Percentiles rank a stretch among this genome's conserved stretches.
Evolutionary conservation across 441 rosid species (phyloP).

Genomic region (Erodium trifolium): DNA sequence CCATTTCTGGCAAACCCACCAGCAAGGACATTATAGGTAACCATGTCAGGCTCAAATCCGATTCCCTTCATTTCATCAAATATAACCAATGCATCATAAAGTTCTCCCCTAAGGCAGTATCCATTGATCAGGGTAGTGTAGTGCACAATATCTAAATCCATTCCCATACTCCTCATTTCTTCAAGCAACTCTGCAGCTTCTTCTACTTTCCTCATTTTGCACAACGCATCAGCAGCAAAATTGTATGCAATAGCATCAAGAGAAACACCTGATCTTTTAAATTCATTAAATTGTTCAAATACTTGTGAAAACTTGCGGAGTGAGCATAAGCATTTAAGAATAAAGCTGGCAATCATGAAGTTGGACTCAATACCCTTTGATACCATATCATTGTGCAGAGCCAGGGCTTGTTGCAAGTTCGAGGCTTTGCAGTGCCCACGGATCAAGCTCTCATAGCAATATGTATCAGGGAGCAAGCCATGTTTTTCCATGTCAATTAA

Average conservation of each 20-base stretch:
- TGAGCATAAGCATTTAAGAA: constrained; percentile 50
- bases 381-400: constrained; percentile 37
- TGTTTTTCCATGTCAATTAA: constrained; percentile 38
- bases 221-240: constrained; percentile 40
- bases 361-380: constrained; percentile 44
- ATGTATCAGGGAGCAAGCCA: constrained; percentile 39
- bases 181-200: constrained; percentile 38
- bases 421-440: constrained; percentile 36
- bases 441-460: constrained; percentile 39
- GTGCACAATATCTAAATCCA: constrained; percentile 47
- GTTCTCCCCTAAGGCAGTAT: constrained; percentile 41
- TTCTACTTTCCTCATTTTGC: constrained; percentile 53
- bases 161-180: constrained; percentile 49
- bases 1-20: constrained; percentile 51
- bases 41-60: constrained; percentile 43
- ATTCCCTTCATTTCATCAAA: constrained; percentile 40
- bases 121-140: constrained; percentile 64
- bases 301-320: constrained; percentile 35
- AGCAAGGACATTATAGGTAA: constrained; percentile 46
- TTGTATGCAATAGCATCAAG: constrained; percentile 52
- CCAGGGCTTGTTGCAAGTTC: constrained; percentile 38
- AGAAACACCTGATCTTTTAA: constrained; percentile 30
- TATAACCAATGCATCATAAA: constrained; percentile 36
- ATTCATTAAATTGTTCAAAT: constrained; percentile 32
- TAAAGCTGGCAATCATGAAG: constrained; percentile 38